phyloP scores from a whole-genome alignment of 2,329 filamentous ascomycete genomes.

The Chaetomium globosum region DNA sequence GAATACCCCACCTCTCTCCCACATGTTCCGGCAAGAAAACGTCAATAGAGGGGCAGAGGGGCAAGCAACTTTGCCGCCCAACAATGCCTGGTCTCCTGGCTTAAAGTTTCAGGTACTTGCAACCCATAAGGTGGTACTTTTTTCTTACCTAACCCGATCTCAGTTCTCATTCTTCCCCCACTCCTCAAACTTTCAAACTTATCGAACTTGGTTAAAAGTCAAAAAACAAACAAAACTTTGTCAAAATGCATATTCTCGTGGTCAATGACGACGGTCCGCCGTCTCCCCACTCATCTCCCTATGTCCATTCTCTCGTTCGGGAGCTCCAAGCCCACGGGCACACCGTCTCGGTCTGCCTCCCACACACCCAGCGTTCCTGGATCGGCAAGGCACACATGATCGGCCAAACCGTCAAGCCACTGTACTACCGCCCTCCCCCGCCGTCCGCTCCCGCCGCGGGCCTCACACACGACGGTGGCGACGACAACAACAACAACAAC shows the following conservation, averaged over 20 bases:
- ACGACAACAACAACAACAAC: conserved; percentile 30
- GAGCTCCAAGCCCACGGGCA: conserved; percentile 76
- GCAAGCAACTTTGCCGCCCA: conserved; percentile 20
- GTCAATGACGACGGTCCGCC: conserved; percentile 83
- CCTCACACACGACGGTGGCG: conserved; percentile 35
- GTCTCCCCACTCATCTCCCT: conserved; percentile 75
- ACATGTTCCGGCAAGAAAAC: conserved; percentile 21
- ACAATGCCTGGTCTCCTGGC: background rate
- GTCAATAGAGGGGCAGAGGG: conserved; percentile 30
- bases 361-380: conserved; percentile 91
- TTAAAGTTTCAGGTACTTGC: background rate
- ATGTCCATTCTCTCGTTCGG: conserved; percentile 73
- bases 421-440: conserved; percentile 71
- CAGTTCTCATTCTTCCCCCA: background rate
- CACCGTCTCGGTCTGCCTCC: conserved; percentile 86
- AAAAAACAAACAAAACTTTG: background rate
- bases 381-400: conserved; percentile 98
- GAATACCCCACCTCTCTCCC: conserved; percentile 22
- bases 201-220: background rate
- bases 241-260: conserved; percentile 64
- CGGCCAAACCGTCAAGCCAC: conserved; percentile 79
- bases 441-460: conserved; percentile 42
- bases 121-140: background rate
- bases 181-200: background rate
- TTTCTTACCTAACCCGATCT: background rate